Conservation (phyloP, 208 protist genomes). For the Acanthamoeba royreba region DNA sequence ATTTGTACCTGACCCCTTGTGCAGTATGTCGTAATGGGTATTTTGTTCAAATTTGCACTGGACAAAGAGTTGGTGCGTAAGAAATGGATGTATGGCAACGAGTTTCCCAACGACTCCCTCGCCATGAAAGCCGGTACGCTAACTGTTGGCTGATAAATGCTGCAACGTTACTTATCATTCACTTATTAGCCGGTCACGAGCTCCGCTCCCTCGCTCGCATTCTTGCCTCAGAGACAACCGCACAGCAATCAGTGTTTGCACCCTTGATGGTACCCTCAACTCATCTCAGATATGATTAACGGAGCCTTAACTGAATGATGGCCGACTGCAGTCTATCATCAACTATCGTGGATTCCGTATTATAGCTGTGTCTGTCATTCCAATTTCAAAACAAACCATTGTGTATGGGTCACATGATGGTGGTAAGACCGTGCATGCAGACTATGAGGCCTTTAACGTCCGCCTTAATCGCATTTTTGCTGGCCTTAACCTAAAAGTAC, state of each 20-base stretch:
- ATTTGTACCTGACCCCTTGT: no score
- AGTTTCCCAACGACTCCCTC: constrained; percentile 2
- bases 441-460: constrained; percentile 39
- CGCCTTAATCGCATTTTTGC: constrained; percentile 5
- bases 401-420: constrained; percentile 37
- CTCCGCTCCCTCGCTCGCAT: constrained; percentile 1
- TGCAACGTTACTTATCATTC: no score
- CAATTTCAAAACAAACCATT: constrained; percentile 31
- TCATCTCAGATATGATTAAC: neutral
- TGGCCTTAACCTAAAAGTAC: constrained; percentile 20
- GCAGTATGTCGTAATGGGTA: constrained; percentile 20
- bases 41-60: constrained; percentile 48
- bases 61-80: neutral
- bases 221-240: neutral
- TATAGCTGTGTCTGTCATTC: constrained; percentile 24
- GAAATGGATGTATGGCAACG: constrained; percentile 45
- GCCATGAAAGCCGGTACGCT: constrained; percentile 42
- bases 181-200: constrained; percentile 44
- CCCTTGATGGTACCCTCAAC: neutral
- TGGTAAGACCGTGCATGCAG: constrained; percentile 13
- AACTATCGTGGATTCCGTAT: constrained; percentile 42
- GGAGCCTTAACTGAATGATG: no score
- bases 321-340: neutral
- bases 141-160: no score
- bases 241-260: neutral